phyloP scores from a whole-genome alignment of 768 basidiomycete genomes.

The Daedaleopsis nitida region DNA sequence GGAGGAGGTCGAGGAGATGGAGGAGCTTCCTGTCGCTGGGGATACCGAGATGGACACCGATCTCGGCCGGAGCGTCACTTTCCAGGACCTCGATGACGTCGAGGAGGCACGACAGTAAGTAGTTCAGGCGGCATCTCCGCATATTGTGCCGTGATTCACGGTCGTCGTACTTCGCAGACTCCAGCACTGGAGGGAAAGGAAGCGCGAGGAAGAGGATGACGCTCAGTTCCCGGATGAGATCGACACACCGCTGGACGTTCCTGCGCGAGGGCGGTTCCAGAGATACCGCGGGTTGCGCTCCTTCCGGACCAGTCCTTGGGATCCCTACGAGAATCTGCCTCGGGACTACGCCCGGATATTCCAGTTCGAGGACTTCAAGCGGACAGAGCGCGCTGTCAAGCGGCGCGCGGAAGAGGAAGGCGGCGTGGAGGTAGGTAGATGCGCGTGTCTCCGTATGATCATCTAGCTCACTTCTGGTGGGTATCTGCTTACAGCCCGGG shows the following conservation, averaged over 20 bases:
- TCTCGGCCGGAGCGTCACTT: conserved; percentile 52
- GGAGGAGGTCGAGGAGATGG: conserved; percentile 59
- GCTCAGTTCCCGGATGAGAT: conserved; percentile 93
- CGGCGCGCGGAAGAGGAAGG: conserved; percentile 66
- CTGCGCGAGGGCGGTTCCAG: conserved; percentile 84
- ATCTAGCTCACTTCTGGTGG: not conserved
- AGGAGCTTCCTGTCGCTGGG: conserved; percentile 50
- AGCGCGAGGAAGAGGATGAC: conserved; percentile 80
- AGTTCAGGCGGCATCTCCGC: conserved; percentile 1
- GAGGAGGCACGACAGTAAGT: conserved; percentile 88
- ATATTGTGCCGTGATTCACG: conserved; percentile 9
- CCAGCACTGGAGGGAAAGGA: conserved; percentile 64
- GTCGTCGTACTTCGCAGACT: conserved; percentile 45
- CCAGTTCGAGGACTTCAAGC: conserved; percentile 93
- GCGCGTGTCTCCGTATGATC: not conserved
- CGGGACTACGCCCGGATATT: conserved; percentile 94
- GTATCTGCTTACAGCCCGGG: conserved; percentile 58
- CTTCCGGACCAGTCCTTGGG: conserved; percentile 97
- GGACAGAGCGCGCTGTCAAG: conserved; percentile 74
- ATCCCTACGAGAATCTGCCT: conserved; percentile 94
- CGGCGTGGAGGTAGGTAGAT: conserved; percentile 58
- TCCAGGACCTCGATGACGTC: conserved; percentile 78
- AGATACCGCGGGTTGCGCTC: conserved; percentile 89
- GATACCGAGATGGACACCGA: conserved; percentile 63
- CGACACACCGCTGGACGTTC: conserved; percentile 85